Percentiles rank a stretch among this genome's conserved stretches.
phyloP scores from a whole-genome alignment of 1,284 basidiomycete genomes.

The Malassezia cuniculi region DNA sequence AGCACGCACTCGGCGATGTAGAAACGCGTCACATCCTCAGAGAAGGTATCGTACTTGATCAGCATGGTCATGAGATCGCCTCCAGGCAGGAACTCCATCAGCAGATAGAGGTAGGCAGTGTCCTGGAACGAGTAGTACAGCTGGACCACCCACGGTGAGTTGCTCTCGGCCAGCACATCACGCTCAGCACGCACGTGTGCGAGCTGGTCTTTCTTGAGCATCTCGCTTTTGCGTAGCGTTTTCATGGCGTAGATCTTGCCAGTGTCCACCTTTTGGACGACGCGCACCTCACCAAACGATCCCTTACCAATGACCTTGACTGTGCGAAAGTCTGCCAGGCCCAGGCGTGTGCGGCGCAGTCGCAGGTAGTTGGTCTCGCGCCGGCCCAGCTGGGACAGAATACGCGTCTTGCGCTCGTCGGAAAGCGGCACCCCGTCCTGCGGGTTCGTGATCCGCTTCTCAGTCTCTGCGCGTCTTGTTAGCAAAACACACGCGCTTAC shows the following conservation, averaged over 20 bases:
- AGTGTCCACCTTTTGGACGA: constrained; percentile 93
- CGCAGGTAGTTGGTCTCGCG: constrained; percentile 69
- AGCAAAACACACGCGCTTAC: constrained; percentile 46
- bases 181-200: constrained; percentile 97
- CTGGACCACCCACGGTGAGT: constrained; percentile 94
- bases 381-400: constrained; percentile 77
- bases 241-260: constrained; percentile 99
- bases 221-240: constrained; percentile 90
- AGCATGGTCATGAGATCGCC: constrained; percentile 98
- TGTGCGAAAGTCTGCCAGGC: constrained; percentile 82
- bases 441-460: constrained; percentile 57
- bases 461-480: constrained; percentile 73
- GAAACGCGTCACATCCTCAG: constrained; percentile 94
- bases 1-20: constrained; percentile 98
- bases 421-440: constrained; percentile 28
- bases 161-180: constrained; percentile 91
- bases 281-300: constrained; percentile 90
- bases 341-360: constrained; percentile 79
- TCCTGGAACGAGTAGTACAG: constrained; percentile 98
- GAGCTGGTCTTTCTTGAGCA: constrained; percentile 97
- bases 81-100: constrained; percentile 98
- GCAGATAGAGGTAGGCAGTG: constrained; percentile 82
- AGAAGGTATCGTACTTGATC: constrained; percentile 99
- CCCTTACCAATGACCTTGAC: constrained; percentile 99
- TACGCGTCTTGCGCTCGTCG: constrained; percentile 76